Evolutionary conservation across 768 basidiomycete genomes (phyloP).

Genomic region (Russula brevipes): DNA sequence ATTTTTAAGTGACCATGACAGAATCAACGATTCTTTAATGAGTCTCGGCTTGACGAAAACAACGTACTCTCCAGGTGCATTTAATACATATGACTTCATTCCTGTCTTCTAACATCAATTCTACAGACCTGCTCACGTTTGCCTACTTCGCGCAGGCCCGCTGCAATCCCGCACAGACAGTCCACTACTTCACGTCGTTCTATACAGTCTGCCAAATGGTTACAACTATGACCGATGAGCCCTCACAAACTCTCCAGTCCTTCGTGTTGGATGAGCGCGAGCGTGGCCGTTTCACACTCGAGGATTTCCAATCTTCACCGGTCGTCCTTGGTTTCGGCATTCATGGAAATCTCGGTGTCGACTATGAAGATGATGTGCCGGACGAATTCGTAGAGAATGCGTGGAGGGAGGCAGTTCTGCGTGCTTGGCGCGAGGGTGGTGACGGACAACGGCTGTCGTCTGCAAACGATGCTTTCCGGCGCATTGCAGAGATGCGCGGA

Average conservation of each 20-base stretch:
- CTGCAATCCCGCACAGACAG: slow-evolving; percentile 64
- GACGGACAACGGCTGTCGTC: slow-evolving; percentile 46
- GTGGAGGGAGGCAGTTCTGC: slow-evolving; percentile 54
- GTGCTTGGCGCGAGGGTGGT: slow-evolving; percentile 47
- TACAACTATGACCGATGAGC: slow-evolving; percentile 44
- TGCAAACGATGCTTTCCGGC: slow-evolving; percentile 63
- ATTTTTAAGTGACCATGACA: slow-evolving; percentile 38
- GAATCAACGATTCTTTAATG: slow-evolving; percentile 39
- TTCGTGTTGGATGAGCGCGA: slow-evolving; percentile 57
- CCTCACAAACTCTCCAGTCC: slow-evolving; percentile 46
- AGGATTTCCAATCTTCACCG: slow-evolving; percentile 49
- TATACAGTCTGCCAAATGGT: slow-evolving; percentile 47
- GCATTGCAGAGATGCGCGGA: slow-evolving; percentile 59
- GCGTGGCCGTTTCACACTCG: slow-evolving; percentile 56
- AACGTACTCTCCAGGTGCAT: slow-evolving; percentile 60
- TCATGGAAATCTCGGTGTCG: slow-evolving; percentile 53
- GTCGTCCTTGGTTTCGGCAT: slow-evolving; percentile 60
- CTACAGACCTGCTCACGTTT: slow-evolving; percentile 64
- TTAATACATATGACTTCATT: neutral
- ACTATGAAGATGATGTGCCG: slow-evolving; percentile 64
- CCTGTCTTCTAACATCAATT: neutral
- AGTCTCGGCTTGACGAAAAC: slow-evolving; percentile 61
- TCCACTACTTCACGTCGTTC: slow-evolving; percentile 59
- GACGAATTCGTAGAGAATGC: slow-evolving; percentile 67
- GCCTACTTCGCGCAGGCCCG: slow-evolving; percentile 78